Percentiles rank a stretch among this genome's conserved stretches.
phyloP scores from a whole-genome alignment of 768 basidiomycete genomes.

The Serpula lacrymans region DNA sequence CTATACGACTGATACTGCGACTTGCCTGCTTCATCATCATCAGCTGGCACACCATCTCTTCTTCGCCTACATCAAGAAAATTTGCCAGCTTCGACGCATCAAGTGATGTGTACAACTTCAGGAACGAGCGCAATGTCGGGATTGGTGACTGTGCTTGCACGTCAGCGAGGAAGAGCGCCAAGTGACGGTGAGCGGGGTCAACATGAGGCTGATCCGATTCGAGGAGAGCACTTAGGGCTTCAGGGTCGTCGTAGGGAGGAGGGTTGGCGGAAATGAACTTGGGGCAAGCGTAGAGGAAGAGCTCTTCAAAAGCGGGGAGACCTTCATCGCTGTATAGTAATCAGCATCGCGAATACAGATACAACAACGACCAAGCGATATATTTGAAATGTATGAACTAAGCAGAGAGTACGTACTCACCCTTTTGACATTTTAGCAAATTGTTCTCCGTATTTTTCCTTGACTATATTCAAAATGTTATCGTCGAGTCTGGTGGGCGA shows the following conservation, averaged over 20 bases:
- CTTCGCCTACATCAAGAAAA: constrained; percentile 80
- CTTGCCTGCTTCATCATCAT: constrained; percentile 94
- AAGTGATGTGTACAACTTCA: constrained; percentile 94
- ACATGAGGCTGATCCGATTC: constrained; percentile 32
- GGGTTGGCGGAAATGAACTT: constrained; percentile 96
- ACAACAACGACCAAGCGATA: not conserved
- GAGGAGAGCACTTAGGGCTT: constrained; percentile 50
- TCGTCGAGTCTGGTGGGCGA: constrained; percentile 93
- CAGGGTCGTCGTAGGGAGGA: constrained; percentile 85
- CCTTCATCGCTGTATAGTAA: constrained; percentile 56
- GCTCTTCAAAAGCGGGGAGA: constrained; percentile 78
- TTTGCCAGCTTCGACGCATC: constrained; percentile 88
- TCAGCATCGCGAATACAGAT: constrained; percentile 48
- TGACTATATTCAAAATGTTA: constrained; percentile 88
- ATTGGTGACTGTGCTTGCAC: constrained; percentile 73
- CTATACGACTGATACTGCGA: constrained; percentile 60
- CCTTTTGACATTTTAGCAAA: constrained; percentile 80
- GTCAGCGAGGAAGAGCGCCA: constrained; percentile 80
- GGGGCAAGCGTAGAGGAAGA: constrained; percentile 92
- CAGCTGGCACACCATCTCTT: constrained; percentile 93
- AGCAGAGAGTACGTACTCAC: constrained; percentile 44
- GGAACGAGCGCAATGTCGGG: constrained; percentile 83
- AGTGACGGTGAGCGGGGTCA: constrained; percentile 84
- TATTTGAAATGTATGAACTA: not conserved
- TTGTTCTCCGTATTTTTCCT: constrained; percentile 93